A percentile compares a stretch with the other conserved stretches of the same genome.
Conservation (phyloP, 257 asterid genomes). For the Salvia miltiorrhiza region DNA sequence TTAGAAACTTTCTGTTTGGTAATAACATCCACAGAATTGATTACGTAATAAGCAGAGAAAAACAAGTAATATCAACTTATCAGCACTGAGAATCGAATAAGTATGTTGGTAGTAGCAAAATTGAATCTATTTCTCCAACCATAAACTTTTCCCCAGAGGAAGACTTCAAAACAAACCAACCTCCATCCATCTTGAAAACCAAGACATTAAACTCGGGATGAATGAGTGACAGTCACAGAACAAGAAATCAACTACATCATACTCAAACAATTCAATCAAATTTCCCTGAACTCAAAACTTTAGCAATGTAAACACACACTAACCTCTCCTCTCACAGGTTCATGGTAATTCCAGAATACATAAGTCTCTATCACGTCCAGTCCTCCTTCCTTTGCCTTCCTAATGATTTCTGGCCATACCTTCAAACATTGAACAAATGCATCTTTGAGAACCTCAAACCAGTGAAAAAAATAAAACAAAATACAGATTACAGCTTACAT, state of each 20-base stretch:
- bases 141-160: no score
- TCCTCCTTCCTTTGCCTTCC: constrained; percentile 85
- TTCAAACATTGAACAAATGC: constrained; percentile 15
- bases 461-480: background rate
- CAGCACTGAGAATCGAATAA: no score
- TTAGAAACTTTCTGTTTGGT: background rate
- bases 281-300: background rate
- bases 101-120: no score
- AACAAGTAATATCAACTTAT: background rate
- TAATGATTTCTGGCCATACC: constrained; percentile 69
- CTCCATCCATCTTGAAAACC: background rate
- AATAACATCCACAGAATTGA: background rate
- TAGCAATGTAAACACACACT: background rate
- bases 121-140: no score
- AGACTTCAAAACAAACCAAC: background rate
- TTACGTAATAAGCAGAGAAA: background rate
- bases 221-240: background rate
- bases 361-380: constrained; percentile 80
- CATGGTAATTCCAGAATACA: constrained; percentile 86
- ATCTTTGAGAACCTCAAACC: background rate
- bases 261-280: background rate
- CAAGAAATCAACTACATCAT: background rate
- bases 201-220: background rate
- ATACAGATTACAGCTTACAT: constrained; percentile 41
- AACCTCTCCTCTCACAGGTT: constrained; percentile 74